phyloP scores from a whole-genome alignment of 2,329 filamentous ascomycete genomes.

The Diaporthe longicolla region DNA sequence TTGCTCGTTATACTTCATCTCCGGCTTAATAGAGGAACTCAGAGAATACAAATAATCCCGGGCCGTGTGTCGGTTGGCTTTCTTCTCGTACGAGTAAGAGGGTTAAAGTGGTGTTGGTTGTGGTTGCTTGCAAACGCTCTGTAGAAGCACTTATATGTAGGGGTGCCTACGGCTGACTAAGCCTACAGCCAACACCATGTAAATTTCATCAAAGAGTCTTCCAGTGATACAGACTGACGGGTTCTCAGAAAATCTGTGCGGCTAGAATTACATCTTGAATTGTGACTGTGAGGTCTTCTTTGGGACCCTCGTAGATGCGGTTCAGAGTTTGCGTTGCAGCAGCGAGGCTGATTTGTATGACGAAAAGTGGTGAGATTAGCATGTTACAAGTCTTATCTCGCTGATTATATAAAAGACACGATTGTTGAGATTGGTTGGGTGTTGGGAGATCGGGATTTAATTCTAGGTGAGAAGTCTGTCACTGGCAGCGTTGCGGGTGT shows the following conservation, averaged over 20 bases:
- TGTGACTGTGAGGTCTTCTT: not conserved
- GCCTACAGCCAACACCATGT: no score
- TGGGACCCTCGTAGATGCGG: not conserved
- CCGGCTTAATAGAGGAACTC: no score
- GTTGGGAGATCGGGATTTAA: not conserved
- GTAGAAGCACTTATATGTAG: no score
- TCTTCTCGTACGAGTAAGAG: no score
- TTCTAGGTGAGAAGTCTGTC: not conserved
- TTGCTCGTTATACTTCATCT: conserved; percentile 20
- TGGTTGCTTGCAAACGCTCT: no score
- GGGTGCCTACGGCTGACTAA: no score
- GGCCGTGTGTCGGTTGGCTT: no score
- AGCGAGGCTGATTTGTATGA: not conserved
- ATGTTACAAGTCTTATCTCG: not conserved
- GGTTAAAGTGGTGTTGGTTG: no score
- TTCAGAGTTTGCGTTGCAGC: not conserved
- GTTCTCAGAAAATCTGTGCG: not conserved
- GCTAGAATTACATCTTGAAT: not conserved
- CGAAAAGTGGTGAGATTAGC: not conserved
- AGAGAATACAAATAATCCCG: no score
- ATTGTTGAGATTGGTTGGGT: not conserved
- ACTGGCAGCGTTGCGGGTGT: not conserved
- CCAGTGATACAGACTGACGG: not conserved
- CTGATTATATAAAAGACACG: not conserved
- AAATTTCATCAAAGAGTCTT: conserved; percentile 1